Conservation (phyloP, 139 green algal species). For the Mesotaenium endlicherianum region DNA sequence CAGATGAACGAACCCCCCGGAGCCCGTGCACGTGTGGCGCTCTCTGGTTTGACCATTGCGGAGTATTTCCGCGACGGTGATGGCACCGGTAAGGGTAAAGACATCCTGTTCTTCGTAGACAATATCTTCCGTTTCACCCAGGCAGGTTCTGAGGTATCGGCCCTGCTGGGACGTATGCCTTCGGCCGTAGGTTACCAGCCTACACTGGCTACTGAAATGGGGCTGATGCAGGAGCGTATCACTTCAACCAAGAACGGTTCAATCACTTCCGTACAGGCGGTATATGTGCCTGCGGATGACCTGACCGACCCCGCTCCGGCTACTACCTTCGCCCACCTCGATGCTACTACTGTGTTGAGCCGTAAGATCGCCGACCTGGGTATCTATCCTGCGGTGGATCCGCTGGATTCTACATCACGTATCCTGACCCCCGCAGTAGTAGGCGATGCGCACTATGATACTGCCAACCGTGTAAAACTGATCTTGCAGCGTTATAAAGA, state of each 20-base stretch:
- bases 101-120: conserved; percentile 99
- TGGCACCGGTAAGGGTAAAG: no score
- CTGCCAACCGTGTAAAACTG: conserved; percentile 94
- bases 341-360: conserved; percentile 73
- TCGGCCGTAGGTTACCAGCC: conserved; percentile 98
- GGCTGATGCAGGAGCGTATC: conserved; percentile 95
- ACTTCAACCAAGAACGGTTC: conserved; percentile 97
- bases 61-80: conserved; percentile 98
- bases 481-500: conserved; percentile 85
- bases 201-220: conserved; percentile 97
- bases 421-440: conserved; percentile 95
- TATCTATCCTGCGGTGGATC: conserved; percentile 99
- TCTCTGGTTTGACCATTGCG: conserved; percentile 95
- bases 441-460: conserved; percentile 94
- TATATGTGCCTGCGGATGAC: conserved; percentile 54
- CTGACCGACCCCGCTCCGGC: conserved; percentile 51
- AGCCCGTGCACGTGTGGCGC: conserved; percentile 91
- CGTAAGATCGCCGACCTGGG: conserved; percentile 98
- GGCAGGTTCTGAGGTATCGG: conserved; percentile 74
- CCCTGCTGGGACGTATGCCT: conserved; percentile 95
- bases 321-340: conserved; percentile 49
- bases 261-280: conserved; percentile 92
- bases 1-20: conserved; percentile 99
- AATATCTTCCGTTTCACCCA: conserved; percentile 99
- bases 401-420: conserved; percentile 95